phyloP scores from a whole-genome alignment of 1,139 yeast species.

The Suzukiozyma palmioleophila region DNA sequence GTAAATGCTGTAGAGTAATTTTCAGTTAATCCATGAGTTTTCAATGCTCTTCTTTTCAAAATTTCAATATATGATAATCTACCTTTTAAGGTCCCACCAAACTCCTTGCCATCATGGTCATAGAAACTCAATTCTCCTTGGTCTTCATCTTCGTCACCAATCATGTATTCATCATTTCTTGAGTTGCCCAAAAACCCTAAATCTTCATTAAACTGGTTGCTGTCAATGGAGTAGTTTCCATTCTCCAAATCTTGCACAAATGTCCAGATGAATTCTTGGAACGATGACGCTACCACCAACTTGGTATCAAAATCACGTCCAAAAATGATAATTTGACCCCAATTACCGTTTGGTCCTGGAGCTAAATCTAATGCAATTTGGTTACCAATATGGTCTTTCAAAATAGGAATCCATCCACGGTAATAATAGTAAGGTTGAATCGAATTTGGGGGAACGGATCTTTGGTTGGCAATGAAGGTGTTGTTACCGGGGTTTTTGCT shows the following conservation, averaged over 20 bases:
- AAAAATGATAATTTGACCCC: slow-evolving; percentile 61
- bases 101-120: slow-evolving; percentile 33
- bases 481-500: slow-evolving; percentile 12
- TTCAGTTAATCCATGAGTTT: slow-evolving; percentile 36
- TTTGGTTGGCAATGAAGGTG: slow-evolving; percentile 45
- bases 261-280: slow-evolving; percentile 50
- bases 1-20: slow-evolving; percentile 38
- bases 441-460: slow-evolving; percentile 54
- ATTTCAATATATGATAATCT: slow-evolving; percentile 48
- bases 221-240: slow-evolving; percentile 51
- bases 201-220: slow-evolving; percentile 28
- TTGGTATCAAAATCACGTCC: slow-evolving; percentile 66
- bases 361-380: slow-evolving; percentile 59
- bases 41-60: slow-evolving; percentile 47
- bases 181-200: slow-evolving; percentile 28
- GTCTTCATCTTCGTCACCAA: slow-evolving; percentile 48
- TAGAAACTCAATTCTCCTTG: slow-evolving; percentile 38
- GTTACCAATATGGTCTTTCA: slow-evolving; percentile 56
- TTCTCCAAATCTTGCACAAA: slow-evolving; percentile 49
- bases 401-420: slow-evolving; percentile 58
- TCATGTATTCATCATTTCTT: slow-evolving; percentile 44
- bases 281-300: slow-evolving; percentile 51
- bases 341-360: slow-evolving; percentile 56
- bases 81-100: slow-evolving; percentile 29
- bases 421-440: slow-evolving; percentile 54